Percentiles rank a stretch among this genome's conserved stretches.
Evolutionary conservation across 1,284 basidiomycete genomes (phyloP).

Genomic region (Cutaneotrichosporon dermatis): DNA sequence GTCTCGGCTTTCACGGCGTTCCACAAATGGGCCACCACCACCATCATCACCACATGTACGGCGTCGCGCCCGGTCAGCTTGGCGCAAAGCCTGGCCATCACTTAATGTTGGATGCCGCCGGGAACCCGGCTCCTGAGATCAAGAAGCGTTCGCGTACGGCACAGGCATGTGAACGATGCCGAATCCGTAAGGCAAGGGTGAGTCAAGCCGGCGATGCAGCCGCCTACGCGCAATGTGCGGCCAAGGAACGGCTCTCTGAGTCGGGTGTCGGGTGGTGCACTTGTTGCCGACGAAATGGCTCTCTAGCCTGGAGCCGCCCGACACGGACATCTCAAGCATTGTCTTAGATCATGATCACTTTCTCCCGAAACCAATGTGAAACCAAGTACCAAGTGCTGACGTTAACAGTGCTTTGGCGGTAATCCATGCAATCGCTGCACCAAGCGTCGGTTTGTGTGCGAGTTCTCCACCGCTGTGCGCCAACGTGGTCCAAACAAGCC

Average conservation of each 20-base stretch:
- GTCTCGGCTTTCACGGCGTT: conserved; percentile 6
- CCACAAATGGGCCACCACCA: conserved; percentile 5
- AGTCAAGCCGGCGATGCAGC: conserved; percentile 23
- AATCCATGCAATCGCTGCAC: conserved; percentile 24
- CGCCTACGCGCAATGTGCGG: not conserved
- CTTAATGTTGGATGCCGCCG: conserved; percentile 17
- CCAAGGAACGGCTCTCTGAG: too few relatives aligned
- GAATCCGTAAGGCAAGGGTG: conserved; percentile 28
- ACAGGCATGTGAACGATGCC: conserved; percentile 30
- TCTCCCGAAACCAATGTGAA: not conserved
- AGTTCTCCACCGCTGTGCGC: conserved; percentile 22
- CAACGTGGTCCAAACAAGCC: conserved; percentile 22
- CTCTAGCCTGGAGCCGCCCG: too few relatives aligned
- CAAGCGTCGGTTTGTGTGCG: conserved; percentile 22
- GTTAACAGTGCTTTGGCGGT: conserved; percentile 20
- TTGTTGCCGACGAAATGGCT: too few relatives aligned
- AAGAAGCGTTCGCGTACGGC: conserved; percentile 28
- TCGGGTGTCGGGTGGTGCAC: too few relatives aligned
- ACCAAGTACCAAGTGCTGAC: conserved; percentile 4
- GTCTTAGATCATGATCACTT: not conserved
- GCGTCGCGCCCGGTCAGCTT: conserved; percentile 5
- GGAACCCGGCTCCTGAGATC: conserved; percentile 19
- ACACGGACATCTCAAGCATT: not conserved
- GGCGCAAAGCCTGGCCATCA: conserved; percentile 14
- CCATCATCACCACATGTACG: conserved; percentile 7